Evolutionary conservation across 2,329 filamentous ascomycete species (phyloP).

Genomic region (Clonostachys rhizophaga): DNA sequence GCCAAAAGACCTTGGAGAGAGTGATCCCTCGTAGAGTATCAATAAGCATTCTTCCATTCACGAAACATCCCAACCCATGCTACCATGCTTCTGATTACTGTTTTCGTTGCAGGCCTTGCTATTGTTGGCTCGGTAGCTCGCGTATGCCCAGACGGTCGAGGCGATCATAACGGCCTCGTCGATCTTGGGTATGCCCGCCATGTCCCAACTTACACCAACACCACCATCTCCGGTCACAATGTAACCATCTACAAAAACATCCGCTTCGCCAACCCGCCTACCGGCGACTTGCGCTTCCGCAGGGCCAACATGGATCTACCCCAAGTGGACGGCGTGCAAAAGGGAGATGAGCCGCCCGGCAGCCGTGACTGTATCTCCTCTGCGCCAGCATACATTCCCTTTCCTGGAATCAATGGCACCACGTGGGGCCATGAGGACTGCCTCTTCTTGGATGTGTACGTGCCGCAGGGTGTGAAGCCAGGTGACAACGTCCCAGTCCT

Average conservation of each 20-base stretch:
- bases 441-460: slow-evolving; percentile 12
- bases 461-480: slow-evolving; percentile 8
- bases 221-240: slow-evolving; percentile 8
- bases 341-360: slow-evolving; percentile 3
- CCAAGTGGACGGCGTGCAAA: slow-evolving; percentile 5
- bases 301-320: slow-evolving; percentile 7
- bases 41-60: too few relatives aligned
- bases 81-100: too few relatives aligned
- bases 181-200: slow-evolving; percentile 9
- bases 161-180: slow-evolving; percentile 1
- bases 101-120: too few relatives aligned
- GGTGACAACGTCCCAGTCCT: slow-evolving; percentile 11
- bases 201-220: slow-evolving; percentile 9
- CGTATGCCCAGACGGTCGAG: too few relatives aligned
- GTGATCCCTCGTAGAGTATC: too few relatives aligned
- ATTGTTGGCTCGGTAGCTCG: too few relatives aligned
- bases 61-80: too few relatives aligned
- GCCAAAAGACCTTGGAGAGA: too few relatives aligned
- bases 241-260: slow-evolving; percentile 15
- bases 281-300: slow-evolving; percentile 13
- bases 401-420: slow-evolving; percentile 8
- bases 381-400: slow-evolving; percentile 6
- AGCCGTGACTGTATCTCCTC: slow-evolving; percentile 8
- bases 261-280: slow-evolving; percentile 12
- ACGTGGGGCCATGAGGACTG: slow-evolving; percentile 12